Evolutionary conservation across 78 protist genomes (phyloP).

Genomic region (Thecamonas trahens): DNA sequence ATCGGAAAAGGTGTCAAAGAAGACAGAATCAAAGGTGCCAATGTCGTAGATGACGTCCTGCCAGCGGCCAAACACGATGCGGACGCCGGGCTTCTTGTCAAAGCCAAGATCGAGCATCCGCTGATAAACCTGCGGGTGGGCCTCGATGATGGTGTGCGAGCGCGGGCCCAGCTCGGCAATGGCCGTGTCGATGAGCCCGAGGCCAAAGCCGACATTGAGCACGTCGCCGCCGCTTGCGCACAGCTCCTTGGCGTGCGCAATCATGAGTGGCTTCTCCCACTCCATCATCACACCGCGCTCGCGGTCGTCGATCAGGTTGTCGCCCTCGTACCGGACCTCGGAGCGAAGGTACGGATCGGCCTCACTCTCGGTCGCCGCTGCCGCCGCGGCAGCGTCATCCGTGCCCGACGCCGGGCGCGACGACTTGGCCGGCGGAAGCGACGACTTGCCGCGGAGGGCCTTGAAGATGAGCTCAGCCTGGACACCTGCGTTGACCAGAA

Average conservation of each 20-base stretch:
- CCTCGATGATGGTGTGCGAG: conserved; percentile 28
- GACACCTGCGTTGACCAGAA: background rate
- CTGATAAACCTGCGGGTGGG: conserved; percentile 13
- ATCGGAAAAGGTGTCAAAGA: conserved; percentile 23
- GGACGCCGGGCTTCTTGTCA: conserved; percentile 5
- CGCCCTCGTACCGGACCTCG: background rate
- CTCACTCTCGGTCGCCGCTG: background rate
- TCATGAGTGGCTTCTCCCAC: conserved; percentile 31
- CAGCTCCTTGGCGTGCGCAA: conserved; percentile 13
- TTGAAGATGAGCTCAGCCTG: background rate
- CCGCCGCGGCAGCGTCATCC: background rate
- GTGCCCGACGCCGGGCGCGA: background rate
- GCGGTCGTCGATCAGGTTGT: conserved; percentile 20
- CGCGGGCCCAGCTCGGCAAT: background rate
- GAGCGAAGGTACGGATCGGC: background rate
- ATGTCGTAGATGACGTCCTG: conserved; percentile 21
- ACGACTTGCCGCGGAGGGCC: background rate
- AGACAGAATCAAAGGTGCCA: conserved; percentile 11
- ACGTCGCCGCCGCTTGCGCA: conserved; percentile 10
- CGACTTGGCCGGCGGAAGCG: background rate
- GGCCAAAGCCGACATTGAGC: conserved; percentile 27
- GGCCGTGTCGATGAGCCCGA: conserved; percentile 24
- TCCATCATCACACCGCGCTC: conserved; percentile 31
- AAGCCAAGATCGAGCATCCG: conserved; percentile 11
- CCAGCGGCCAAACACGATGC: conserved; percentile 12